Percentiles rank a stretch among this genome's conserved stretches.
These are phyloP conservation scores for Mediolabrus comicus DNA, from an alignment of 108 stramenopile species.

Conservation along the genomic window DNA sequence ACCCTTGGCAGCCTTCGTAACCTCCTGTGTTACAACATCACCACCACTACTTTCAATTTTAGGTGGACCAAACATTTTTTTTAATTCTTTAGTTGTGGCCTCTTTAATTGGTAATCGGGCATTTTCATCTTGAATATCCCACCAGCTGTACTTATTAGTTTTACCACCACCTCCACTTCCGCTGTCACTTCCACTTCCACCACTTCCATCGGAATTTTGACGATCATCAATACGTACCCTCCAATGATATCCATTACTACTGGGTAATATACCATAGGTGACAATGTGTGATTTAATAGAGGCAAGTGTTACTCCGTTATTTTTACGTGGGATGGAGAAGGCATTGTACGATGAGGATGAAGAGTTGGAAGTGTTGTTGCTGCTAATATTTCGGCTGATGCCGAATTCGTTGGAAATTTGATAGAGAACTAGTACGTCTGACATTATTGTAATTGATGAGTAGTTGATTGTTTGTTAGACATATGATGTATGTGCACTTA, in stretches of 20 bases:
- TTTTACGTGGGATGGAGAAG: constrained; percentile 64
- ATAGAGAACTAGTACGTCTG: constrained; percentile 47
- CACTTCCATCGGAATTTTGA: constrained; percentile 2
- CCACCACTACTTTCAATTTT: neutral
- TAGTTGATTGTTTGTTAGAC: neutral
- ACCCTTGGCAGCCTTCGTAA: constrained; percentile 77
- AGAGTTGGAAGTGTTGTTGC: neutral
- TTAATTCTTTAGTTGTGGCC: constrained; percentile 54
- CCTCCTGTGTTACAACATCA: constrained; percentile 29
- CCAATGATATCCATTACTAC: constrained; percentile 79
- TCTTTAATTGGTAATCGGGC: constrained; percentile 80
- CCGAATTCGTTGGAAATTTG: constrained; percentile 50
- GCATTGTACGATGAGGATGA: constrained; percentile 49
- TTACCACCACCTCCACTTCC: neutral
- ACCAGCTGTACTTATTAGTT: constrained; percentile 65
- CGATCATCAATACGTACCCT: constrained; percentile 85
- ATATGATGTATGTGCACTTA: neutral
- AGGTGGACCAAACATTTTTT: constrained; percentile 59
- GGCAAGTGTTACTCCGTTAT: constrained; percentile 55
- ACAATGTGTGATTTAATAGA: constrained; percentile 68
- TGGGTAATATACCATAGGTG: constrained; percentile 55
- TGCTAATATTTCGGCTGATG: neutral
- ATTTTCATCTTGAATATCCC: constrained; percentile 90
- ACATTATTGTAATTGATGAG: constrained; percentile 16
- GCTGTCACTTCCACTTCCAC: too few species aligned